Evolutionary conservation across 2,329 filamentous ascomycete genomes (phyloP).

Genomic region (Moelleriella libera): DNA sequence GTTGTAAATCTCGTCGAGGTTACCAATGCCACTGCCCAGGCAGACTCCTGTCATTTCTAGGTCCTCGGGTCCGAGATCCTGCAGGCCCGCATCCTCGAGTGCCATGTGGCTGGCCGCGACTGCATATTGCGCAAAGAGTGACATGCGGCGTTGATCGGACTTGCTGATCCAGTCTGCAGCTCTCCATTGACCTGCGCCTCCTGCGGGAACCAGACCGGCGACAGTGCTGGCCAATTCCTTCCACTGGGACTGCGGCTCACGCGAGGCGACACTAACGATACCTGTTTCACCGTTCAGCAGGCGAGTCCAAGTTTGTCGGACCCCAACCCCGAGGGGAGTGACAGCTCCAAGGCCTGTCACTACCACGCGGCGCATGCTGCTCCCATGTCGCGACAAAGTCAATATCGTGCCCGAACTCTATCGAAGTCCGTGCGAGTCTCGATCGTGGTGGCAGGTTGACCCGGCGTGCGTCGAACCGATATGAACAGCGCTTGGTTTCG

Average conservation of each 20-base stretch:
- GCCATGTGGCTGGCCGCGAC: slow-evolving; percentile 79
- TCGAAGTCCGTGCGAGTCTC: background rate
- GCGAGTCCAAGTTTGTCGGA: slow-evolving; percentile 64
- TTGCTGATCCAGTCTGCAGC: slow-evolving; percentile 38
- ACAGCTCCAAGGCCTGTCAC: slow-evolving; percentile 73
- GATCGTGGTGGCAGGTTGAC: too few relatives aligned
- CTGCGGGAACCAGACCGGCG: slow-evolving; percentile 62
- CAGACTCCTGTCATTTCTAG: slow-evolving; percentile 76
- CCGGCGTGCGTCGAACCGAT: too few relatives aligned
- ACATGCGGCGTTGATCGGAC: slow-evolving; percentile 60
- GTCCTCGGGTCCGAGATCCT: slow-evolving; percentile 43
- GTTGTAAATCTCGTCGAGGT: slow-evolving; percentile 77
- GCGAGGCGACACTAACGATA: slow-evolving; percentile 56
- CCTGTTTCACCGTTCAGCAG: slow-evolving; percentile 70
- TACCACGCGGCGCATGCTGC: slow-evolving; percentile 56
- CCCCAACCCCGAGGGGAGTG: slow-evolving; percentile 70
- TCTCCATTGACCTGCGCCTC: slow-evolving; percentile 30
- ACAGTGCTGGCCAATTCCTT: slow-evolving; percentile 67
- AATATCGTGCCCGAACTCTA: background rate
- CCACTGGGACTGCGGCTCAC: slow-evolving; percentile 45
- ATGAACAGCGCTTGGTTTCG: too few relatives aligned
- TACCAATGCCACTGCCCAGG: slow-evolving; percentile 89
- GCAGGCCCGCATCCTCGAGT: slow-evolving; percentile 68
- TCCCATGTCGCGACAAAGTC: slow-evolving; percentile 21
- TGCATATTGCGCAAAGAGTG: slow-evolving; percentile 84